These are phyloP conservation scores for Psilocybe subaeruginosa DNA, from an alignment of 768 basidiomycete genomes.

Conservation along the genomic window DNA sequence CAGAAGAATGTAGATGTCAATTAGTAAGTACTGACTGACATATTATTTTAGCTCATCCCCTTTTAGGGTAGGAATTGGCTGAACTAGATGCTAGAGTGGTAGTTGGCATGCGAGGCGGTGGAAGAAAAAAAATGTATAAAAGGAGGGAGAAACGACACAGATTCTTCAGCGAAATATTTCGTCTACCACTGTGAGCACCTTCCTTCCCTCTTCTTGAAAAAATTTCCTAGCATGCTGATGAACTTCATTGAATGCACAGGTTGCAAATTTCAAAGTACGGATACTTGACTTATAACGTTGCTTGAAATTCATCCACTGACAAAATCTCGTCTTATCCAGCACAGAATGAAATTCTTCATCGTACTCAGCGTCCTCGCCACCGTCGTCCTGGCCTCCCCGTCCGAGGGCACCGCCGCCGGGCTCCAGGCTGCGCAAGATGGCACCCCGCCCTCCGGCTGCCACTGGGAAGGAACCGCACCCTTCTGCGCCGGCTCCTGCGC, in stretches of 20 bases:
- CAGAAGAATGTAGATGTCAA: no score
- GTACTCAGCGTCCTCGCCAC: neutral
- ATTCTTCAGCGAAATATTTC: neutral
- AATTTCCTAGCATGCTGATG: no score
- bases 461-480: slow-evolving; percentile 3
- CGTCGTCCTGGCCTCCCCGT: neutral
- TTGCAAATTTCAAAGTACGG: neutral
- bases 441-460: neutral
- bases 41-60: no score
- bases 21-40: no score
- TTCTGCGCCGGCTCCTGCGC: neutral
- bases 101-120: neutral
- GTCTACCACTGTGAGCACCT: neutral
- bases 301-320: neutral
- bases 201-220: neutral
- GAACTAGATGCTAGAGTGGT: no score
- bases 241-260: no score
- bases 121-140: neutral
- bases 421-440: neutral
- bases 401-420: neutral
- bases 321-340: neutral
- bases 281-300: no score
- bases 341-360: slow-evolving; percentile 2
- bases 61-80: no score
- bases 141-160: neutral